Evolutionary conservation across 2,329 filamentous ascomycete genomes (phyloP).

Genomic region (Alternaria arbusti): DNA sequence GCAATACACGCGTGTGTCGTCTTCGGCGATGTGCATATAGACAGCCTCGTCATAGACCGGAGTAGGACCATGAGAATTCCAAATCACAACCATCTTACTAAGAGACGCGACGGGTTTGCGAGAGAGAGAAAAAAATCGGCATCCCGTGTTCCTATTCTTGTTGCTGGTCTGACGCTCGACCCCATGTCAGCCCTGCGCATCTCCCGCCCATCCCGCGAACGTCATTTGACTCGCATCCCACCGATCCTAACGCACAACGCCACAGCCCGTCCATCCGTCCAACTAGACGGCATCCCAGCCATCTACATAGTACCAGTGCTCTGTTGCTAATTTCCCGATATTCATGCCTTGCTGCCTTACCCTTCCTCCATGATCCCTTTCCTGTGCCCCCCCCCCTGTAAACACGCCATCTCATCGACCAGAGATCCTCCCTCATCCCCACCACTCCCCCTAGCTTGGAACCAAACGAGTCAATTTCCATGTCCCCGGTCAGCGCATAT

Average conservation of each 20-base stretch:
- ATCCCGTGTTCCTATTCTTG: neutral
- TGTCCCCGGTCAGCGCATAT: neutral
- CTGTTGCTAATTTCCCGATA: neutral
- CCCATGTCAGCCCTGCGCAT: slow-evolving; percentile 3
- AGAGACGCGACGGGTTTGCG: neutral
- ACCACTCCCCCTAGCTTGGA: neutral
- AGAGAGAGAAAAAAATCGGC: neutral
- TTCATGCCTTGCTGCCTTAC: neutral
- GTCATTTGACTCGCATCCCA: slow-evolving; percentile 3
- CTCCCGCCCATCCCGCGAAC: slow-evolving; percentile 3
- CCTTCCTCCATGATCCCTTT: neutral
- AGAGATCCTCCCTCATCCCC: neutral
- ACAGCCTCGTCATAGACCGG: neutral
- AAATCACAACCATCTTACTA: neutral
- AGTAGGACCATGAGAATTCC: neutral
- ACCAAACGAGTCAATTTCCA: neutral
- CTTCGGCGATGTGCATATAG: neutral
- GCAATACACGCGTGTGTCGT: neutral
- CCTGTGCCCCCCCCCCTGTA: neutral
- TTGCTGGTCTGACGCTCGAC: neutral
- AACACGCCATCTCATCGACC: slow-evolving; percentile 1
- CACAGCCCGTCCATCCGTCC: neutral
- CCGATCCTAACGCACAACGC: neutral
- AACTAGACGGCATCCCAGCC: neutral
- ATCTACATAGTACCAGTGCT: neutral